Evolutionary conservation across 169 alveolate genomes (phyloP), one percentile per base, ranked within the genome.

Genomic region (Eimeria acervulina): DNA sequence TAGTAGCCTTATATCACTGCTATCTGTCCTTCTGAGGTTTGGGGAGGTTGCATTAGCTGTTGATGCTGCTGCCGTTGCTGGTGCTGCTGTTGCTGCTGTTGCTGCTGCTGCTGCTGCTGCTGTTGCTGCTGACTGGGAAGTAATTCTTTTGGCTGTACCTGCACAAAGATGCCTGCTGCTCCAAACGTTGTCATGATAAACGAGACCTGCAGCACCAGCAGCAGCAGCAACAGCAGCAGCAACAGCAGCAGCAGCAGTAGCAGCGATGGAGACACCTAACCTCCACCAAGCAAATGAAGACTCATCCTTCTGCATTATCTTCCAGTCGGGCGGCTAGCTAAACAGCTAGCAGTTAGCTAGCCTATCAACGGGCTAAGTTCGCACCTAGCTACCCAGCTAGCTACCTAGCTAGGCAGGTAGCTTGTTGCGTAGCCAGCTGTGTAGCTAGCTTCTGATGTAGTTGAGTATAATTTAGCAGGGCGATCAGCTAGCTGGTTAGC

Each of bases 131-230:
- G 83, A 19, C 36, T 63, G 76, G 36, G 76, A 28, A 28, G 5
- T 63, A 26, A 15, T 21, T 5, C 7, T 4, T 70, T 17, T 26
- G 13, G 26, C 7, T 4, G 33, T 42, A 78, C 88, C 61, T 78
- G 88, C 55, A 78, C 88, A 36, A 78, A 10, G 61, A 78, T 78
- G 51, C 88, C 88, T 42, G 88, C 88, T 31, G 88, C 88, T 21
- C 88, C 88, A 36, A 78, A 78, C 21, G 88, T 78, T 19, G 88
- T 78, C 88, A 78, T 78, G 2, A 78, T 36, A 28, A 78, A 78
- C 15, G 88, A 78, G 63, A 78, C 88, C 88, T 78, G 61, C 88
- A 78, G 61, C 63, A 78, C 19, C 26, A 61, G 74, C 36, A 61
- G 74, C 74, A 61, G 74, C 74, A 61, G 74, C 74, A 61, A n/a